A percentile compares a stretch with the other conserved stretches of the same genome.
Conservation (phyloP, 2,329 filamentous ascomycete genomes). For the Colletotrichum aenigma region DNA sequence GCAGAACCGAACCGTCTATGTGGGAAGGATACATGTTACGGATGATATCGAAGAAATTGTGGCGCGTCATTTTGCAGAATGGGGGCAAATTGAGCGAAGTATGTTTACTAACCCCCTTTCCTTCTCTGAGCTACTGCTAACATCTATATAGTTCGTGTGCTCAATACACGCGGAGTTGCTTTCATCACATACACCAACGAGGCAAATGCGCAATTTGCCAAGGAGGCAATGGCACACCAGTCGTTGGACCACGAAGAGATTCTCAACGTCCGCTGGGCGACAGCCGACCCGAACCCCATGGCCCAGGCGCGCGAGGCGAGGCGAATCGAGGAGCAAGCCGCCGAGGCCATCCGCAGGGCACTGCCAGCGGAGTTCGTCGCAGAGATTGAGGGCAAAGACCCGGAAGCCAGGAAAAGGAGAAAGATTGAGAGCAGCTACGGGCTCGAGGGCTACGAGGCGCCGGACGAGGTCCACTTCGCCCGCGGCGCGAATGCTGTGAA, state of each 20-base stretch:
- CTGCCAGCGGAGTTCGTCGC: conserved; percentile 90
- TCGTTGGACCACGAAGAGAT: conserved; percentile 89
- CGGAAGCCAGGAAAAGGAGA: conserved; percentile 83
- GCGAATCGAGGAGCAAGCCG: conserved; percentile 92
- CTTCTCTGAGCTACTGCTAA: neutral
- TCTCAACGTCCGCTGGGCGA: conserved; percentile 96
- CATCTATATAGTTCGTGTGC: conserved; percentile 64
- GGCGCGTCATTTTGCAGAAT: conserved; percentile 93
- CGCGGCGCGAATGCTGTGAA: conserved; percentile 73
- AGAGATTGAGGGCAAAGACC: conserved; percentile 90
- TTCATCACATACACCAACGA: conserved; percentile 96
- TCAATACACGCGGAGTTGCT: conserved; percentile 87
- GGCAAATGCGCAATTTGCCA: conserved; percentile 77
- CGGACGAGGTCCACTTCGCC: conserved; percentile 92
- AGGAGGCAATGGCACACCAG: conserved; percentile 96
- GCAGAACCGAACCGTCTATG: conserved; percentile 91
- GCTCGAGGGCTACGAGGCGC: conserved; percentile 88
- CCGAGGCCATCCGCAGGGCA: conserved; percentile 87
- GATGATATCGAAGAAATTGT: conserved; percentile 98
- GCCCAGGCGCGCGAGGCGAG: conserved; percentile 90
- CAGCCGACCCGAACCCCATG: conserved; percentile 92
- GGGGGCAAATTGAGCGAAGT: conserved; percentile 87
- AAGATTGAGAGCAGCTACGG: conserved; percentile 91
- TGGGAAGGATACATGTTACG: conserved; percentile 91
- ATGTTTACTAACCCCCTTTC: conserved; percentile 24